Evolutionary conservation across 148 eudicot genomes (phyloP), one percentile per base, ranked within the genome.

Genomic region (Chenopodium berlandieri): DNA sequence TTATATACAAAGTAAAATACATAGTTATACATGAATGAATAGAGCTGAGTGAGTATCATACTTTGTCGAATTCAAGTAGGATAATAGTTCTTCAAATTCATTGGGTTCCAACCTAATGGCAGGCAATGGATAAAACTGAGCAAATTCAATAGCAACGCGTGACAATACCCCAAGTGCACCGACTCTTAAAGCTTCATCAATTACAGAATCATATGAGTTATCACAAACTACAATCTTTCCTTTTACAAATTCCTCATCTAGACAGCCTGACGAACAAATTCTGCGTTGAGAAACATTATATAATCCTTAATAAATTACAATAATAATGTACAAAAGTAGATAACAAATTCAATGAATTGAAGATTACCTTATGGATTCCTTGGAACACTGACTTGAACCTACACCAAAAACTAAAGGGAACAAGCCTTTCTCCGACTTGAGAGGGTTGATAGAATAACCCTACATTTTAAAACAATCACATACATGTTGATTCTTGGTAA

Each of bases 361-460:
- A 37, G 44, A 37, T 37, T 37, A 37, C 44, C 5, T 37, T 37
- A 37, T 37, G 44, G 44, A 37, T 37, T 37, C 44, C 44, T 37
- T 37, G 44, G 6, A 37, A 37, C 44, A 37, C 44, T 37, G 44
- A 37, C 44, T 37, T 37, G 44, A 37, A 37, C 44, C 44, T 37
- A 5, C 44, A 37, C 90, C 91, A 48, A 77, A 79, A 27, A 88
- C 73, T 79, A 91, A 56, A 70, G 92, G 89, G 69, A 84, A 84
- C 12, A 44, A 64, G 58, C 7, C 44, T 71, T 80, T 85, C 17
- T 82, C 73, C 79, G 83, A 23, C 27, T 64, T 31, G 46, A 65
- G 66, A 5, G 78, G 1, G 46, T 81, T 81, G 4, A 81, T 23
- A 22, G 78, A 47, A 48, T 65, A 48, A 17, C 73, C 83, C 78